phyloP scores from a whole-genome alignment of 2,329 filamentous ascomycete species.

The Chaetomium strumarium region DNA sequence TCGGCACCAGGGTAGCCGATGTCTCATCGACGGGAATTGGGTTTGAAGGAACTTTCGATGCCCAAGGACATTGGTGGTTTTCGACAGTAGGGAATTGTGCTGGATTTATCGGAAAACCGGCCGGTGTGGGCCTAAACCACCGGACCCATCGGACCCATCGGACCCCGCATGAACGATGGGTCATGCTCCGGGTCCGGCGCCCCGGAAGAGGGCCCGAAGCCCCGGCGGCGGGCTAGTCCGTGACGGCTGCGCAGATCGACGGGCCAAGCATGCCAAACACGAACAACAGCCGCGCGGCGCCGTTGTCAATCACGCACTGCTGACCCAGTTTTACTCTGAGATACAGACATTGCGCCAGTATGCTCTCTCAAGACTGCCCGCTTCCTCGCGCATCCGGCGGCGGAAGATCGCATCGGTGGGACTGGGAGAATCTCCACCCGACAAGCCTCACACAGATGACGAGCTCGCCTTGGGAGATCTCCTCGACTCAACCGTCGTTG shows the following conservation, averaged over 20 bases:
- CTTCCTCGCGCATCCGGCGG: constrained; percentile 56
- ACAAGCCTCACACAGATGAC: constrained; percentile 23
- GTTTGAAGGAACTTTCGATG: neutral
- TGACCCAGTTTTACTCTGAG: constrained; percentile 61
- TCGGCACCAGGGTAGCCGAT: neutral
- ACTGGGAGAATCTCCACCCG: constrained; percentile 19
- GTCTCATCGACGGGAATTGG: constrained; percentile 3
- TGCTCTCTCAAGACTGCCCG: constrained; percentile 59
- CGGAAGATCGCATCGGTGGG: constrained; percentile 50
- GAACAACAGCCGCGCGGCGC: constrained; percentile 6
- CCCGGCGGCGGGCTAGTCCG: constrained; percentile 13
- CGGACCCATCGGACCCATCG: constrained; percentile 7
- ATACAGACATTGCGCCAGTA: constrained; percentile 66
- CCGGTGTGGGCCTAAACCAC: neutral
- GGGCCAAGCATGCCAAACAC: constrained; percentile 21
- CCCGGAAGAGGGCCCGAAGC: constrained; percentile 19
- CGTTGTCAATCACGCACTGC: constrained; percentile 51
- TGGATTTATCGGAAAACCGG: neutral
- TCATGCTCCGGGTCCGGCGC: constrained; percentile 1
- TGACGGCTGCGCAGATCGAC: constrained; percentile 7
- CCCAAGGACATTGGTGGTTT: neutral
- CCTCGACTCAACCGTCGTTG: constrained; percentile 66
- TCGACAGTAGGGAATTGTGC: neutral
- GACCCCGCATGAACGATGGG: constrained; percentile 12
- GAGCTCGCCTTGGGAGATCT: constrained; percentile 47